Percentiles rank a stretch among this genome's conserved stretches.
These are phyloP conservation scores for Microcera coccophila DNA, from an alignment of 2,329 filamentous ascomycete species.

Conservation along the genomic window DNA sequence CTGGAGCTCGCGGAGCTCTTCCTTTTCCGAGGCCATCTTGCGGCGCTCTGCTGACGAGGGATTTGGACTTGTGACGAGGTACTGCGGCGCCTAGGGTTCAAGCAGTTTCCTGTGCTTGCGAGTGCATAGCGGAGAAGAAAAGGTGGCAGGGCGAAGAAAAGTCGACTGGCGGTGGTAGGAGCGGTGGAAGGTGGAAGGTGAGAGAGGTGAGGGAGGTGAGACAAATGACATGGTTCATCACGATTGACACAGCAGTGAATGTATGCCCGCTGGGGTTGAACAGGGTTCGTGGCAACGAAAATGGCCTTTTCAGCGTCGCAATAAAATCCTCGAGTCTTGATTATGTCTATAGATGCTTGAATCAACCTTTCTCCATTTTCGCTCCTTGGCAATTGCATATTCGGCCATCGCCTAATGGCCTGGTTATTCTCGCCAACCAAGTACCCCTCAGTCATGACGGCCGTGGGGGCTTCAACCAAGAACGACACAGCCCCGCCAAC, in stretches of 20 bases:
- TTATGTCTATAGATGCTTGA: background rate
- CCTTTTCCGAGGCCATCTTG: background rate
- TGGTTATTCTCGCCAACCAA: conserved; percentile 66
- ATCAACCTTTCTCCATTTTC: background rate
- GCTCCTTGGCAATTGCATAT: background rate
- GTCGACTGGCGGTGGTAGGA: no score
- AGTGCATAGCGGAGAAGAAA: background rate
- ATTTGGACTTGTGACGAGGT: background rate
- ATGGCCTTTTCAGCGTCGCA: background rate
- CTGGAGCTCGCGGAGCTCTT: background rate
- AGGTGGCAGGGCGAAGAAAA: no score
- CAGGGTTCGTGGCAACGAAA: background rate
- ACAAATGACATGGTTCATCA: background rate
- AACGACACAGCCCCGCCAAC: no score
- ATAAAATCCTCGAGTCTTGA: background rate
- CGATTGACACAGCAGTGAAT: background rate
- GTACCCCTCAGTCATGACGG: conserved; percentile 73
- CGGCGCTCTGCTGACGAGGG: no score
- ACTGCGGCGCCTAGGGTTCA: background rate
- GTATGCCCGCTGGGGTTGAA: background rate
- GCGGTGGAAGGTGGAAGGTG: no score
- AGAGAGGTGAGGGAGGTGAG: no score
- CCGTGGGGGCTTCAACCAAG: conserved; percentile 80
- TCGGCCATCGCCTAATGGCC: conserved; percentile 33
- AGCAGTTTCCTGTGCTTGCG: background rate